Evolutionary conservation across 108 stramenopile species (phyloP), one percentile per base, ranked within the genome.

Genomic region (Skeletonema menzelii): DNA sequence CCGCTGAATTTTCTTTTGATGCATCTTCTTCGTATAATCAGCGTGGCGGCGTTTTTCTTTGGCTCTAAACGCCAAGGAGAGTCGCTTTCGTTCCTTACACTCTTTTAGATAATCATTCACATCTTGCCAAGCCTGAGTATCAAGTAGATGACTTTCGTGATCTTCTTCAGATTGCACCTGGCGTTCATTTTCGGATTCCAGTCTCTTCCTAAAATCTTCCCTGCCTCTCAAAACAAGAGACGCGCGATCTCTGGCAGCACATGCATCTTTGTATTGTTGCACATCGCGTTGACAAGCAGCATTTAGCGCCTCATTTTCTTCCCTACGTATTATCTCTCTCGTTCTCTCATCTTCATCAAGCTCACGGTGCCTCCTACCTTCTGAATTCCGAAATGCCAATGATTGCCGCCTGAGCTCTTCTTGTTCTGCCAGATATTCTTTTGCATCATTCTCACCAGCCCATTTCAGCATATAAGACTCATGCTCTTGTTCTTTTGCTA

Each of bases 381-480:
- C 86, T 49, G 84, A 59, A 66, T 86, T 89, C 13, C 94, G 85
- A 27, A 79, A 75, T 24, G 82, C 80, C 31, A 92, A 70, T 10
- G 89, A 90, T 63, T 89, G 64, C 24, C 91, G 82, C 7, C 91
- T 80, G 46, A 90, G 84, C 67, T 91, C 79, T 63, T 82, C 84
- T 27, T 82, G 31, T 27, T 90, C 72, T 19, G 56, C 47, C 8
- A 88, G 53, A 62, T 95, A 92, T 28, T 56, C 80, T 60, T 90
- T 87, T 4, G 79, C 88, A 66, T 95, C 94, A 61, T 88, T 75
- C 44, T 92, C 87, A 3, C 77, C 94, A 10, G 88, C 87, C 85
- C 90, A 92, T 55, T 92, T 92, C 53, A 91, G 65, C 82, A 88
- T 82, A 66, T 68, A 89, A 2, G 87, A 87, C 75, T 95, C 91